phyloP scores from a whole-genome alignment of 495 filamentous ascomycete genomes.

The Aspergillus olivimuriae region DNA sequence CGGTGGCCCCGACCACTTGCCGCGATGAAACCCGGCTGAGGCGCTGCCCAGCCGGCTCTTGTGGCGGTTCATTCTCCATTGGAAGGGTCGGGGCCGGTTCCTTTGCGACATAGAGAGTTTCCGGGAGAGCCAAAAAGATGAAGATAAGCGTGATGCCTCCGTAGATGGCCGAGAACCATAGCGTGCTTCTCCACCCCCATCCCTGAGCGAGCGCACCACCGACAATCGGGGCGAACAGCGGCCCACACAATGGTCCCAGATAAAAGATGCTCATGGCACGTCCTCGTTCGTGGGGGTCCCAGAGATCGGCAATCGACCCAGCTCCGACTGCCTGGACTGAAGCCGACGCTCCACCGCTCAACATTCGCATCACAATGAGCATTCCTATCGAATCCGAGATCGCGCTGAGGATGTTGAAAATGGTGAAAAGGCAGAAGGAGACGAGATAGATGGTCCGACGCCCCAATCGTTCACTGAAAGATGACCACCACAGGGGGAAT shows the following conservation, averaged over 20 bases:
- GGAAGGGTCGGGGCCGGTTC: slow-evolving; percentile 7
- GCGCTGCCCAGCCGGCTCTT: slow-evolving; percentile 17
- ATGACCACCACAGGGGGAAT: slow-evolving; percentile 93
- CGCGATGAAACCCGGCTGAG: slow-evolving; percentile 57
- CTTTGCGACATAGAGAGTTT: slow-evolving; percentile 47
- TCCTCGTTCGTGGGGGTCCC: slow-evolving; percentile 75
- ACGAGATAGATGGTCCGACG: slow-evolving; percentile 79
- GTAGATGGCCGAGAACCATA: slow-evolving; percentile 81
- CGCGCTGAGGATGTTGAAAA: slow-evolving; percentile 71
- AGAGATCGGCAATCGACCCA: slow-evolving; percentile 88
- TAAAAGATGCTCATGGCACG: slow-evolving; percentile 92
- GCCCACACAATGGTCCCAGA: slow-evolving; percentile 81
- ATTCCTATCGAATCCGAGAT: slow-evolving; percentile 71
- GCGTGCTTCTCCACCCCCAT: slow-evolving; percentile 76
- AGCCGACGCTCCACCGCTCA: slow-evolving; percentile 78
- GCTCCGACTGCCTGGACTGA: slow-evolving; percentile 90
- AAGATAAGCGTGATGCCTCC: slow-evolving; percentile 58
- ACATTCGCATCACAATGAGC: slow-evolving; percentile 78
- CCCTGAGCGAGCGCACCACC: slow-evolving; percentile 67
- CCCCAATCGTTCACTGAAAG: slow-evolving; percentile 77
- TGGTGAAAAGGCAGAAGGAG: slow-evolving; percentile 73
- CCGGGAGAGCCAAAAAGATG: slow-evolving; percentile 63
- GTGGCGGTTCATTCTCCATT: slow-evolving; percentile 14
- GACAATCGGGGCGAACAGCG: slow-evolving; percentile 78
- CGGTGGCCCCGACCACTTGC: slow-evolving; percentile 53